Evolutionary conservation across 2,329 filamentous ascomycete species (phyloP).

Genomic region (Talaromyces amestolkiae): DNA sequence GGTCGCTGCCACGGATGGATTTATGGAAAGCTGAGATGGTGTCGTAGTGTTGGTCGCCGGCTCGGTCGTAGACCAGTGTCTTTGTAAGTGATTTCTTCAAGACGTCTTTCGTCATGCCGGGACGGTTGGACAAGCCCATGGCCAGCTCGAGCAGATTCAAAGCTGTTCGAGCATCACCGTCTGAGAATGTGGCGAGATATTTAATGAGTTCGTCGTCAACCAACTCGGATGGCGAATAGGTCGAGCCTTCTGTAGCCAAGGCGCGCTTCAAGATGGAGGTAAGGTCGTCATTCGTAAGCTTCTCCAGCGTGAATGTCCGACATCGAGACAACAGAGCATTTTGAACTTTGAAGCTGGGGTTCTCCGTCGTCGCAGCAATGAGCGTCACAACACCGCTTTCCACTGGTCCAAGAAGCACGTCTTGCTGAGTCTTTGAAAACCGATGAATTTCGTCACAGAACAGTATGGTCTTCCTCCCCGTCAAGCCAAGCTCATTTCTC

Average conservation of each 20-base stretch:
- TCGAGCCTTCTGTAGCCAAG: constrained; percentile 59
- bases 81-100: constrained; percentile 84
- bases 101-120: constrained; percentile 66
- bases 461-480: constrained; percentile 87
- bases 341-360: constrained; percentile 91
- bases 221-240: constrained; percentile 51
- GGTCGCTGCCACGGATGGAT: constrained; percentile 79
- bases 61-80: constrained; percentile 90
- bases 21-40: constrained; percentile 98
- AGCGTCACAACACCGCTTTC: constrained; percentile 87
- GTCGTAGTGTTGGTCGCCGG: constrained; percentile 95
- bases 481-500: constrained; percentile 72
- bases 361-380: constrained; percentile 95
- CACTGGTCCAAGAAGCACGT: constrained; percentile 89
- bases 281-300: constrained; percentile 71
- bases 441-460: constrained; percentile 97
- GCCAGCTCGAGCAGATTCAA: constrained; percentile 90
- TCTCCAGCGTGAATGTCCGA: constrained; percentile 80
- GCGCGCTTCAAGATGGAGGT: constrained; percentile 73
- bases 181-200: constrained; percentile 82
- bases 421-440: constrained; percentile 88
- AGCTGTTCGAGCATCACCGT: constrained; percentile 89
- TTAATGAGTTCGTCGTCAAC: constrained; percentile 73
- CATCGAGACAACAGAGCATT: constrained; percentile 84
- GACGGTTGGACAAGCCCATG: constrained; percentile 67